A percentile compares a stretch with the other conserved stretches of the same genome.
Evolutionary conservation across 805 yeast genomes (phyloP).

Genomic region (Myxozyma sirexii): DNA sequence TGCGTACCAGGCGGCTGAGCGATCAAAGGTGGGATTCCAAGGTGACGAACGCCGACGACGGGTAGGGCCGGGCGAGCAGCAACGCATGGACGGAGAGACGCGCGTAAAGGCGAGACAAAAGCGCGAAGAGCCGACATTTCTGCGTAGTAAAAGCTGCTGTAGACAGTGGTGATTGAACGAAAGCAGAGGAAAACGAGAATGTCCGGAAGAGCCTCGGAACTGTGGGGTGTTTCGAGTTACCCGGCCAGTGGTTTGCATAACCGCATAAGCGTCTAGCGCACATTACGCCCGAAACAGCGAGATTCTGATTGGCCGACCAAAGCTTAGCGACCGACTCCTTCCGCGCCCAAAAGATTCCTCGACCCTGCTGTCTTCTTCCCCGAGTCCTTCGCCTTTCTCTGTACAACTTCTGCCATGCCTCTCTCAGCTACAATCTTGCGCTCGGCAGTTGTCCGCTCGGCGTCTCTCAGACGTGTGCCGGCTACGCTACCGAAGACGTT

Average conservation of each 20-base stretch:
- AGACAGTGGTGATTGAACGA: neutral
- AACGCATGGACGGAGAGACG: conserved; percentile 17
- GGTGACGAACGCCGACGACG: conserved; percentile 24
- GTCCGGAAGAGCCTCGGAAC: conserved; percentile 10
- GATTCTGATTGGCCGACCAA: conserved; percentile 24
- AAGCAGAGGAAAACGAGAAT: neutral
- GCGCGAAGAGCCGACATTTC: conserved; percentile 21
- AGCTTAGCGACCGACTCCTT: conserved; percentile 7
- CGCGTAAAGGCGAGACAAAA: conserved; percentile 20
- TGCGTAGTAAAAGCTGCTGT: neutral
- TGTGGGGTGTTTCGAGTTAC: conserved; percentile 9
- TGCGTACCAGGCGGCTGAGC: conserved; percentile 33
- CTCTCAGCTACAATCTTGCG: conserved; percentile 34
- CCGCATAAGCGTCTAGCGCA: neutral
- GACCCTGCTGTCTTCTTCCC: neutral
- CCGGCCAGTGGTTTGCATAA: conserved; percentile 9
- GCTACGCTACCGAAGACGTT: conserved; percentile 13
- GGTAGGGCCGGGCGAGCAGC: conserved; percentile 14
- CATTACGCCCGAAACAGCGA: conserved; percentile 5
- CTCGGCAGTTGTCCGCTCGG: conserved; percentile 22
- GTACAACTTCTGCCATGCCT: conserved; percentile 17
- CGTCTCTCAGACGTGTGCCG: conserved; percentile 21
- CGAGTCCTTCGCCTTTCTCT: conserved; percentile 1
- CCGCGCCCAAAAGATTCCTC: conserved; percentile 1
- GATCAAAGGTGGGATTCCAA: conserved; percentile 33